A percentile compares a stretch with the other conserved stretches of the same genome.
These are phyloP conservation scores for Phytophthora multivora DNA, from an alignment of 352 stramenopile species.

Conservation along the genomic window DNA sequence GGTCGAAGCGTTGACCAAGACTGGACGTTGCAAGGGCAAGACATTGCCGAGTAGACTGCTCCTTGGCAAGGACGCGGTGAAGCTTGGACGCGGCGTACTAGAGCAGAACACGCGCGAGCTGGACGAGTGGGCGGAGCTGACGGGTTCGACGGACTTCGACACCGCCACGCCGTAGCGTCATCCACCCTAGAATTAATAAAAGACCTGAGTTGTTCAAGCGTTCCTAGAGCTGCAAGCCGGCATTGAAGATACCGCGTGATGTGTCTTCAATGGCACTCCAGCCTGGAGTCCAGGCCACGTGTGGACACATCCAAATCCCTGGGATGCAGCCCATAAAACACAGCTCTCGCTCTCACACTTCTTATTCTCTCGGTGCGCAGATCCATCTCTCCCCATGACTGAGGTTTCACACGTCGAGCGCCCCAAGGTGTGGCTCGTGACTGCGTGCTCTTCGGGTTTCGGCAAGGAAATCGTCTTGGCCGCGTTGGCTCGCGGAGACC, in stretches of 20 bases:
- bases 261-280: constrained; percentile 20
- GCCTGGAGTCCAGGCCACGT: too few species aligned
- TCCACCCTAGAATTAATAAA: constrained; percentile 17
- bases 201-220: not conserved
- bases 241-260: constrained; percentile 20
- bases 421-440: constrained; percentile 60
- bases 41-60: constrained; percentile 30
- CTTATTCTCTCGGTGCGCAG: constrained; percentile 12
- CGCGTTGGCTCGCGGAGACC: constrained; percentile 46
- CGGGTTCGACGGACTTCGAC: constrained; percentile 33
- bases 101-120: constrained; percentile 28
- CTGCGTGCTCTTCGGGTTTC: constrained; percentile 53
- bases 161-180: constrained; percentile 13
- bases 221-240: not conserved
- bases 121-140: constrained; percentile 29
- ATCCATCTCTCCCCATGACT: constrained; percentile 16
- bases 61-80: constrained; percentile 33
- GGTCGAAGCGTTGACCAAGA: constrained; percentile 46
- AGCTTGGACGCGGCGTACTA: constrained; percentile 24
- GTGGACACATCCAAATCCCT: constrained; percentile 15
- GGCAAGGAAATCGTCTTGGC: constrained; percentile 50
- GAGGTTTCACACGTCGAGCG: constrained; percentile 8
- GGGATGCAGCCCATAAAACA: constrained; percentile 11
- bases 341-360: constrained; percentile 11
- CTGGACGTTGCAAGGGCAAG: constrained; percentile 32